Evolutionary conservation across 2,329 filamentous ascomycete genomes (phyloP).

Genomic region (Stachybotrys chlorohalonatus): DNA sequence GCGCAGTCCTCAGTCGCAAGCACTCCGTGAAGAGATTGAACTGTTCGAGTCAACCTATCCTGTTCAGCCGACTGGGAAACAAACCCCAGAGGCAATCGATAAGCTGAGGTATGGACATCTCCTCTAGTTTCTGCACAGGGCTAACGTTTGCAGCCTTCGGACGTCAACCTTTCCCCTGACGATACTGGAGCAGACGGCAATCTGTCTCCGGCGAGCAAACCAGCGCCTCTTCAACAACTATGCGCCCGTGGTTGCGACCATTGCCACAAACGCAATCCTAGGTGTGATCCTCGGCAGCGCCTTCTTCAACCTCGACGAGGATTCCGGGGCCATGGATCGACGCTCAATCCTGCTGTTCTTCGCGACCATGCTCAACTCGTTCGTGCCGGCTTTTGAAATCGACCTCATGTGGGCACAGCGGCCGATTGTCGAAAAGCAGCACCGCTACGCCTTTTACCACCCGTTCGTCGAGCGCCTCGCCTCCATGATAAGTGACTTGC

Average conservation of each 20-base stretch:
- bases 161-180: neutral
- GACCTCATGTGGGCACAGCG: slow-evolving; percentile 67
- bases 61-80: neutral
- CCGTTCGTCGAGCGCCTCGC: slow-evolving; percentile 81
- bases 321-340: neutral
- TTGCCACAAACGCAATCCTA: neutral
- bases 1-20: slow-evolving; percentile 40
- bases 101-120: neutral
- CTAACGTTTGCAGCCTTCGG: neutral
- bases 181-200: neutral
- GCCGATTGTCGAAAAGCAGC: slow-evolving; percentile 85
- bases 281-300: neutral
- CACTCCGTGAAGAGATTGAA: slow-evolving; percentile 45
- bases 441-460: slow-evolving; percentile 80
- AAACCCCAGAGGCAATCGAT: neutral
- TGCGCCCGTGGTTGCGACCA: neutral
- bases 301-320: neutral
- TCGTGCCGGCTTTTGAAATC: neutral
- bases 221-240: neutral
- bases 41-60: slow-evolving; percentile 41
- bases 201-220: neutral
- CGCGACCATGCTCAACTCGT: neutral
- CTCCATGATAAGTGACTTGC: slow-evolving; percentile 79
- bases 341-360: neutral
- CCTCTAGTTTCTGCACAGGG: neutral